These are phyloP conservation scores for Colletotrichum australisinense DNA, from an alignment of 2,329 filamentous ascomycete genomes.

Conservation along the genomic window DNA sequence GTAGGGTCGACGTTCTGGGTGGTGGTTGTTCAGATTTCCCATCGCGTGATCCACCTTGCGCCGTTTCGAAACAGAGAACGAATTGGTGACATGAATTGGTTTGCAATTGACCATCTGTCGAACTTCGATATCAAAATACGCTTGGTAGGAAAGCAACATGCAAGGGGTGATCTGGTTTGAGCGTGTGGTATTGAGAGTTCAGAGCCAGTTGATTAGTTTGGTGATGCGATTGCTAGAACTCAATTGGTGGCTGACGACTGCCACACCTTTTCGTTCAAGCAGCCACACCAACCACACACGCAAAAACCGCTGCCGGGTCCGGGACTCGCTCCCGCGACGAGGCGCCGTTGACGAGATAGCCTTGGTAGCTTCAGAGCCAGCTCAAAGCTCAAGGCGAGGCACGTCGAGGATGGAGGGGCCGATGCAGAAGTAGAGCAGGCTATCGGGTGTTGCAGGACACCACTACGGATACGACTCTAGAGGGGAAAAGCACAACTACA, in stretches of 20 bases:
- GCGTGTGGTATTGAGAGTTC: not conserved
- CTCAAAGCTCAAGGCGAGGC: not conserved
- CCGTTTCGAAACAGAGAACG: not conserved
- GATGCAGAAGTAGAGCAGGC: not conserved
- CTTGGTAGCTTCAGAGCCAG: not conserved
- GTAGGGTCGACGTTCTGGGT: not conserved
- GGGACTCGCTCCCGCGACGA: slow-evolving; percentile 1
- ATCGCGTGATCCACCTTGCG: not conserved
- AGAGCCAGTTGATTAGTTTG: not conserved
- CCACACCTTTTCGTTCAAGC: not conserved
- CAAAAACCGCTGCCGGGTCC: not conserved
- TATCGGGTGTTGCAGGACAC: slow-evolving; percentile 16
- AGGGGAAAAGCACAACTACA: not conserved
- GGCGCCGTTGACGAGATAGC: not conserved
- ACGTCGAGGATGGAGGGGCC: not conserved
- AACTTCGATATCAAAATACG: not conserved
- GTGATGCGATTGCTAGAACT: not conserved
- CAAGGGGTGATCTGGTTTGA: not conserved
- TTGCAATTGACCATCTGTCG: not conserved
- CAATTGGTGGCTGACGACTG: not conserved
- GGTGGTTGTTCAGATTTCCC: not conserved
- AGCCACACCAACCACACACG: not conserved
- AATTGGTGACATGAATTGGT: not conserved
- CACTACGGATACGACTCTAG: not conserved
- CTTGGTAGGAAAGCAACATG: not conserved